phyloP scores from a whole-genome alignment of 164 flowering plant species.

The grape (Vitis vinifera) region DNA sequence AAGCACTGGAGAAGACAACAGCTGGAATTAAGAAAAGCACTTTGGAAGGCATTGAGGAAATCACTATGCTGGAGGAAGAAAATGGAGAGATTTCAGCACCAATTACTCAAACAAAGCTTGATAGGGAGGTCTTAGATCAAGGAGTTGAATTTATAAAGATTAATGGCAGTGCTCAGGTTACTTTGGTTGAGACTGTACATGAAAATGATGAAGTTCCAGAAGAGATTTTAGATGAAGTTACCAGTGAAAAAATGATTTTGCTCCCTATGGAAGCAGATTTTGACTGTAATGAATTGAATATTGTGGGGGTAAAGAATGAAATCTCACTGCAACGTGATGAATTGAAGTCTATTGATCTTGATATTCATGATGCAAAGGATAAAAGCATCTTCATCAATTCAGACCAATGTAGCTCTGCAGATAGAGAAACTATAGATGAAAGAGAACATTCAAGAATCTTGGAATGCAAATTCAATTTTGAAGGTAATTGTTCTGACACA shows the following conservation, averaged over 20 bases:
- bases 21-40: not conserved
- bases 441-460: not conserved
- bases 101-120: not conserved
- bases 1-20: not conserved
- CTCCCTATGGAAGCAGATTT: not conserved
- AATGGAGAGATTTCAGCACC: not conserved
- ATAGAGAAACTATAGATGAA: not conserved
- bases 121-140: not conserved
- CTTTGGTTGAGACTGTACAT: not conserved
- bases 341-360: constrained; percentile 1
- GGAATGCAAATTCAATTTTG: not conserved
- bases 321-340: not conserved
- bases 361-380: not conserved
- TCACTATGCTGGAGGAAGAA: not conserved
- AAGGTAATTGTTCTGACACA: not conserved
- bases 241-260: not conserved
- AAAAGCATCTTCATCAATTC: not conserved
- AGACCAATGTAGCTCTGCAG: not conserved
- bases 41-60: not conserved
- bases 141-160: not conserved
- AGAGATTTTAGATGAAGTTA: not conserved
- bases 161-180: not conserved
- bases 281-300: not conserved
- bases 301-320: not conserved
- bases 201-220: not conserved